Percentiles rank a stretch among this genome's conserved stretches.
phyloP scores from a whole-genome alignment of 768 basidiomycete species.

The Russula emetica region DNA sequence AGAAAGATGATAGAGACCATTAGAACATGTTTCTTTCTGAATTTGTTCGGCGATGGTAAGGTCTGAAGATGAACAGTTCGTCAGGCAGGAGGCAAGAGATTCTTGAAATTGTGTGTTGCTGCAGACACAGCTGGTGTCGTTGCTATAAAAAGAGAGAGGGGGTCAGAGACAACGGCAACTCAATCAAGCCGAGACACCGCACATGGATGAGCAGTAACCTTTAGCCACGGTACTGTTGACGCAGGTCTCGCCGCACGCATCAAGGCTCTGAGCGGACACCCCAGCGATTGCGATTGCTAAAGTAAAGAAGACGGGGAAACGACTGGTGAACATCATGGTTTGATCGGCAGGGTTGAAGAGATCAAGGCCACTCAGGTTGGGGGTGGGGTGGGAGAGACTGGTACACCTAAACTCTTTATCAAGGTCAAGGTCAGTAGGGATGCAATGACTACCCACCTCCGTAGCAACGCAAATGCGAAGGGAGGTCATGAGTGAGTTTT shows the following conservation, averaged over 20 bases:
- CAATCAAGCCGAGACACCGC: background rate
- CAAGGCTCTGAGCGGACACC: background rate
- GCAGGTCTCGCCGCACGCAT: background rate
- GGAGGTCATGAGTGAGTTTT: background rate
- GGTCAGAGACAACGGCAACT: background rate
- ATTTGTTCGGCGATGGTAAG: constrained; percentile 32
- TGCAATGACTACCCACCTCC: background rate
- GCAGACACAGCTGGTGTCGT: constrained; percentile 41
- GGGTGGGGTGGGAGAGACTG: no score
- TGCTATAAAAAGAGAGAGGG: constrained; percentile 24
- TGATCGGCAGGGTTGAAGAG: background rate
- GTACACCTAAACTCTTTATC: background rate
- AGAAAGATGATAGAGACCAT: background rate
- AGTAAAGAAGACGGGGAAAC: background rate
- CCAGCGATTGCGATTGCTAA: constrained; percentile 2
- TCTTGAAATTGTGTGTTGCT: constrained; percentile 37
- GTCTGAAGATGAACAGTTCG: constrained; percentile 37
- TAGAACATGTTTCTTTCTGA: constrained; percentile 34
- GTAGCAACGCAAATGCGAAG: background rate
- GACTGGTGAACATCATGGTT: constrained; percentile 5
- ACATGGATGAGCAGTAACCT: background rate
- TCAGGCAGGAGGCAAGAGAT: constrained; percentile 35
- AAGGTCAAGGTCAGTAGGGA: background rate
- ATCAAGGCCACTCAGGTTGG: background rate
- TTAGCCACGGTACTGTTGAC: background rate